Conservation (phyloP, 192 early-diverging fungal species). For the Backusella parvicylindrica region DNA sequence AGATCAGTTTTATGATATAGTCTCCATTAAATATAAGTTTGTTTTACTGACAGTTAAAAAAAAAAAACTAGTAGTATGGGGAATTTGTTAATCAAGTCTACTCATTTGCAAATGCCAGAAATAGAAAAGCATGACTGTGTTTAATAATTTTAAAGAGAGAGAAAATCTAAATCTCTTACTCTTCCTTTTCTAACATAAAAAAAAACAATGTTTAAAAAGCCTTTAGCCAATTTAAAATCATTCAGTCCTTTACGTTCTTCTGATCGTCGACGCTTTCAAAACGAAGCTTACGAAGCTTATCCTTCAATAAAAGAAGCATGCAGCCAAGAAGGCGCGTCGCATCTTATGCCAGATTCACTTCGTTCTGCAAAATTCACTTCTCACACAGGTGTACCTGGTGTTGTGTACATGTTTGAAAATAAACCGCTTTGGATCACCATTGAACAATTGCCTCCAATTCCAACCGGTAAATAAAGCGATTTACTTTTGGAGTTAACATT, state of each 20-base stretch:
- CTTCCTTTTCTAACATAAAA: not conserved
- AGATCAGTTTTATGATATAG: too few species aligned
- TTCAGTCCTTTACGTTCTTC: conserved; percentile 66
- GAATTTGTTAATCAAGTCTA: too few species aligned
- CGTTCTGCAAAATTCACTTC: conserved; percentile 63
- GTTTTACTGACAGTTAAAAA: too few species aligned
- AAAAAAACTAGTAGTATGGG: too few species aligned
- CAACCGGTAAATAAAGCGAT: conserved; percentile 47
- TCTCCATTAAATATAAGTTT: too few species aligned
- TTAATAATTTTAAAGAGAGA: too few species aligned
- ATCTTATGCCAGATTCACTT: conserved; percentile 52
- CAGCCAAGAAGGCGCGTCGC: conserved; percentile 30
- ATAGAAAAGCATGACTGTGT: too few species aligned
- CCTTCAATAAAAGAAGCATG: conserved; percentile 41
- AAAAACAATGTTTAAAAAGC: conserved; percentile 76
- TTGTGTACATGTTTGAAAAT: conserved; percentile 57
- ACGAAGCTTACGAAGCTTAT: conserved; percentile 56
- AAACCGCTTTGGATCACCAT: conserved; percentile 68
- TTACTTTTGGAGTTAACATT: not conserved
- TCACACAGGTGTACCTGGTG: conserved; percentile 60
- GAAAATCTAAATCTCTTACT: too few species aligned
- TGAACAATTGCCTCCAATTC: conserved; percentile 49
- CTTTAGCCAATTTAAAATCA: conserved; percentile 60
- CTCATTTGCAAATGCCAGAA: too few species aligned
- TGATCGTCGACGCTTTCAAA: conserved; percentile 61